Evolutionary conservation across 176 grass and related monocot genomes (phyloP).

Genomic region (Avena sativa): DNA sequence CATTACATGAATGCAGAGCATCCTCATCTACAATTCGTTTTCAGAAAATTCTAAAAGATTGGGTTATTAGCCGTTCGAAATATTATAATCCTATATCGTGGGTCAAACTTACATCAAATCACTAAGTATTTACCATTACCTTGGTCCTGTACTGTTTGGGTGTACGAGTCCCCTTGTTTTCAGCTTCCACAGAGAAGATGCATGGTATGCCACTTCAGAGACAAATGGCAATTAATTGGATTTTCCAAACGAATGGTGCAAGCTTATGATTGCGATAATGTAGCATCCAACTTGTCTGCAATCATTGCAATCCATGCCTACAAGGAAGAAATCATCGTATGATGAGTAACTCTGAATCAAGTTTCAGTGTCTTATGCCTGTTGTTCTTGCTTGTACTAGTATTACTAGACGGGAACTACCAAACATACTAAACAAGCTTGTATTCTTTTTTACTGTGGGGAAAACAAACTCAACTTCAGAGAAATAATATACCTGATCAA

Average conservation of each 20-base stretch:
- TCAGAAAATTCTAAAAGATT: not conserved
- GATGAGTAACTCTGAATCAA: not conserved
- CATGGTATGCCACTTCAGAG: not conserved
- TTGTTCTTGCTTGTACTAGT: not conserved
- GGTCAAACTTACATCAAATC: not conserved
- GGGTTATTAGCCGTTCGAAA: not conserved
- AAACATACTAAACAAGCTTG: not conserved
- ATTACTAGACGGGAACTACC: not conserved
- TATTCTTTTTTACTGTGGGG: not conserved
- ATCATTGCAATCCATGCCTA: constrained; percentile 92
- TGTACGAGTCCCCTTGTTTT: not conserved
- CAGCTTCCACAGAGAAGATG: not conserved
- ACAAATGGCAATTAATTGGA: not conserved
- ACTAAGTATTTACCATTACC: not conserved
- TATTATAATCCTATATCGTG: not conserved
- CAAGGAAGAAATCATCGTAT: constrained; percentile 23
- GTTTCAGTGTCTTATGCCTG: not conserved
- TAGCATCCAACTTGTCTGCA: constrained; percentile 85
- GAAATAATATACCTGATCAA: constrained; percentile 68
- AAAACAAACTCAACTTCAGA: not conserved
- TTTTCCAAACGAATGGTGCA: not conserved
- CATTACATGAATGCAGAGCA: not conserved
- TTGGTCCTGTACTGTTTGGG: not conserved
- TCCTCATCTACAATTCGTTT: not conserved
- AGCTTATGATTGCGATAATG: constrained; percentile 61